Conservation (phyloP, 768 basidiomycete genomes). For the Leccinum rimulosum region DNA sequence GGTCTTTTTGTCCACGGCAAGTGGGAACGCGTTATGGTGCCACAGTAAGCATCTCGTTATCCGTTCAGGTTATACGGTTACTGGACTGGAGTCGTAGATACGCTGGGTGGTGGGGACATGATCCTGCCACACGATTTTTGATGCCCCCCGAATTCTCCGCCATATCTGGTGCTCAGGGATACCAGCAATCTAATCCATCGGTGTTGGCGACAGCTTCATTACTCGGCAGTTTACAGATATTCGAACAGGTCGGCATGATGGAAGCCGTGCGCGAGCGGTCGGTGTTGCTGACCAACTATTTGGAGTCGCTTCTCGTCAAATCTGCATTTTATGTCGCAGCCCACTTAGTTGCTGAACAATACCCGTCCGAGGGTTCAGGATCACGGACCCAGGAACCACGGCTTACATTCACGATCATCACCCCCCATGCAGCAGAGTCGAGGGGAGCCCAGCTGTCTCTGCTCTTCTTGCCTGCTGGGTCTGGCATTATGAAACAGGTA, state of each 20-base stretch:
- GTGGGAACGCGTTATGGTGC: constrained; percentile 62
- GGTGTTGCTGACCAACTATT: constrained; percentile 61
- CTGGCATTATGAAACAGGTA: constrained; percentile 69
- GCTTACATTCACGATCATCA: constrained; percentile 87
- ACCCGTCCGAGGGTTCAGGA: constrained; percentile 23
- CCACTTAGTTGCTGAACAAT: constrained; percentile 30
- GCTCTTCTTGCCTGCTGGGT: constrained; percentile 60
- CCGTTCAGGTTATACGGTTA: constrained; percentile 6
- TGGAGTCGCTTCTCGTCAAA: constrained; percentile 61
- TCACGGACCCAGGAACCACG: constrained; percentile 5
- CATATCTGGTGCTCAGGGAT: constrained; percentile 88
- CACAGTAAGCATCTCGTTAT: constrained; percentile 50
- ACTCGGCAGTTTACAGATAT: constrained; percentile 77
- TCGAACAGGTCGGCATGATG: constrained; percentile 79
- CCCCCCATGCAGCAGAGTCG: constrained; percentile 61
- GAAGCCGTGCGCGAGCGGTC: constrained; percentile 65
- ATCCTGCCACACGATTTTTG: constrained; percentile 78
- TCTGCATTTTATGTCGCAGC: constrained; percentile 64
- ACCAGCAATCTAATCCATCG: constrained; percentile 94
- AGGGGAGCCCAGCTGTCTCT: constrained; percentile 90
- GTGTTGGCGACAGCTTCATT: constrained; percentile 77
- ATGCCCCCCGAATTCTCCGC: constrained; percentile 87
- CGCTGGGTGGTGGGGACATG: constrained; percentile 99
- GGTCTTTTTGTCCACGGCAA: constrained; percentile 86
- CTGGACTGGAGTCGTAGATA: constrained; percentile 46